These are phyloP conservation scores for Boechera divaricarpa DNA, from an alignment of 345 rosid genomes.

Conservation along the genomic window DNA sequence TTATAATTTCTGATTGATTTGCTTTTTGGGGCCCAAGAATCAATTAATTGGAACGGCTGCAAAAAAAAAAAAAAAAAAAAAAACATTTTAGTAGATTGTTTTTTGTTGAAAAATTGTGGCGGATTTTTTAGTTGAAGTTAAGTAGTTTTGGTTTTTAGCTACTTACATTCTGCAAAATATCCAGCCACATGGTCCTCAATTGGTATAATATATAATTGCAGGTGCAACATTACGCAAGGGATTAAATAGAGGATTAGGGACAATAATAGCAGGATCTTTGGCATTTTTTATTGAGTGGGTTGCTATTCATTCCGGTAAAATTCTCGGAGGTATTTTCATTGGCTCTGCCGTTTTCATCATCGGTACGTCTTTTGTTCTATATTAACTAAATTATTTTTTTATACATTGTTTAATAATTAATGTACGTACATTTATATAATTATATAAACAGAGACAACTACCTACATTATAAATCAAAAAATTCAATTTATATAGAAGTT, in stretches of 20 bases:
- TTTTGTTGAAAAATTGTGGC: neutral
- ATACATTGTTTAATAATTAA: no score
- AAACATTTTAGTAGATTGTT: neutral
- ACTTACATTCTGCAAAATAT: neutral
- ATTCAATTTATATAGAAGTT: neutral
- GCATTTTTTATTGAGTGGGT: constrained; percentile 65
- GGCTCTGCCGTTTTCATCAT: constrained; percentile 64
- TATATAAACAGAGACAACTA: neutral
- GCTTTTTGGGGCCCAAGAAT: no score
- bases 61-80: neutral
- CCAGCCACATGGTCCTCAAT: neutral
- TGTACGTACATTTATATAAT: no score
- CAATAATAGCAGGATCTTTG: constrained; percentile 68
- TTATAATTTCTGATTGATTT: no score
- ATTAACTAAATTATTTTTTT: no score
- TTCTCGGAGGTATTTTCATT: constrained; percentile 64
- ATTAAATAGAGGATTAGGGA: constrained; percentile 79
- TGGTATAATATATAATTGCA: constrained; percentile 16
- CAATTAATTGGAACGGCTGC: no score
- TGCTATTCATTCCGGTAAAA: constrained; percentile 50
- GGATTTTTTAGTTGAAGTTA: neutral
- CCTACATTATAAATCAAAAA: neutral
- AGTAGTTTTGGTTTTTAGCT: neutral
- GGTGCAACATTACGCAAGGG: constrained; percentile 85
- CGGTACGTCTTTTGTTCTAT: constrained; percentile 51